Base-by-base conservation (phyloP, 2,329 filamentous ascomycete species). In the Coniochaeta ligniaria region DNA sequence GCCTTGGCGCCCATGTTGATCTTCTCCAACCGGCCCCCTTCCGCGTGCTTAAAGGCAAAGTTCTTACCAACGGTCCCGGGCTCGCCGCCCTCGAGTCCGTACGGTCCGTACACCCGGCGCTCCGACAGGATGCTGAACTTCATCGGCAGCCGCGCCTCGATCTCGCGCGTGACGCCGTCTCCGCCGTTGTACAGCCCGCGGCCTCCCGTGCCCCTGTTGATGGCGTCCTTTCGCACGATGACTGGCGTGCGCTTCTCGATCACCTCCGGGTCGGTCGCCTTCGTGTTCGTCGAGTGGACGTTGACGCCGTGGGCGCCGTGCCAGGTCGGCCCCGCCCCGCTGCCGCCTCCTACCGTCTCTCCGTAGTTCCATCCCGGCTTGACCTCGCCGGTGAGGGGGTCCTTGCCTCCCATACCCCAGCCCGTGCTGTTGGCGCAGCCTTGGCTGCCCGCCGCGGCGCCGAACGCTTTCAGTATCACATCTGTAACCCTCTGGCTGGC, bases 111-210 rank as follows among this genome's bases (percentile, higher is more conserved):
- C 0, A 91, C 86, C 22, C 89, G 74, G 31, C 89, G 71, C 72
- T 92, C 89, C 22, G 83, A 87, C 16, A 92, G 73, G 55, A 92
- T 91, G 11, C 82, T 85, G 33, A 88, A 87, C 67, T 88, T 84
- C 1, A 91, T 81, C 0, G 86, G 85, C 54, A 87, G 83, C 1
- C 87, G 76, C 68, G 90, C 90, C 70, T 92, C 88, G 63, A 91
- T 89, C 63, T 91, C 88, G 3, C 89, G 75, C 0, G 89, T 75
- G 0, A 89, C 83, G 6, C 89, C 88, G 65, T 90, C 83, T 1
- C 89, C 89, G 12, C 88, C 88, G 0, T 72, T 70, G 64, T 86
- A 83, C 68, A 24, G 36, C 3, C 66, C 66, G 17, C 12, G 17
- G 6, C 66, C 66, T 1, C 65, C 64, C 9, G 58, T 64, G 24